Conservation (phyloP, 805 yeast species). For the Candida dendrica region DNA sequence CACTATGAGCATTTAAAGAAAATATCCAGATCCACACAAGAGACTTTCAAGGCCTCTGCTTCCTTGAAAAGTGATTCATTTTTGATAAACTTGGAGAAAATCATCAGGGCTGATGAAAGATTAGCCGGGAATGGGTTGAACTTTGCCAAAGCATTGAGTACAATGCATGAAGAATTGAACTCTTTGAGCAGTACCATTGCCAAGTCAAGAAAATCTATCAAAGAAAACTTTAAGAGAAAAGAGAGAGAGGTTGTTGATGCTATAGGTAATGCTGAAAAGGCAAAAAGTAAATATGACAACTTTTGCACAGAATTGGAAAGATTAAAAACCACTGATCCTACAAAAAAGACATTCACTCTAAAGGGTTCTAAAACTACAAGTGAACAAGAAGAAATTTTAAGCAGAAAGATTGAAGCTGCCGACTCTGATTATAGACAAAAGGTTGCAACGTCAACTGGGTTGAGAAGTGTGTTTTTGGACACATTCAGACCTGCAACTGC, state of each 20-base stretch:
- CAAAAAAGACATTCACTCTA: constrained; percentile 74
- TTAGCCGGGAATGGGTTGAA: constrained; percentile 64
- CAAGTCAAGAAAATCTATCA: constrained; percentile 64
- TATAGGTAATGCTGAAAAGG: constrained; percentile 80
- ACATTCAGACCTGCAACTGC: constrained; percentile 74
- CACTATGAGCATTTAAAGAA: constrained; percentile 70
- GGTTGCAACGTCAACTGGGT: constrained; percentile 63
- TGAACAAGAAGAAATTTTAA: constrained; percentile 84
- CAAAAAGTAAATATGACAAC: constrained; percentile 68
- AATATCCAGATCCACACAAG: constrained; percentile 50
- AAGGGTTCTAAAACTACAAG: constrained; percentile 72
- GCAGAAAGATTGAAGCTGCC: constrained; percentile 71
- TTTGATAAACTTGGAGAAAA: constrained; percentile 53
- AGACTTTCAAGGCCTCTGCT: constrained; percentile 37
- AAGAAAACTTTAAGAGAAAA: constrained; percentile 73
- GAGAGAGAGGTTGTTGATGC: constrained; percentile 85
- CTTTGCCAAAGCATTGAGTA: constrained; percentile 70
- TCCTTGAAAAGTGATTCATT: constrained; percentile 58
- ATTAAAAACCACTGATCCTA: constrained; percentile 72
- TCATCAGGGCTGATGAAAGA: constrained; percentile 74
- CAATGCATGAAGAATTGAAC: constrained; percentile 78
- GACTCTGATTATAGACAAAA: constrained; percentile 81
- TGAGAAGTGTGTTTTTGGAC: constrained; percentile 65
- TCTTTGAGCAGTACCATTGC: constrained; percentile 67
- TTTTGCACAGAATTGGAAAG: constrained; percentile 84